Evolutionary conservation across 352 stramenopile genomes (phyloP), one percentile per base, ranked within the genome.

Genomic region (Phytophthora pistaciae): DNA sequence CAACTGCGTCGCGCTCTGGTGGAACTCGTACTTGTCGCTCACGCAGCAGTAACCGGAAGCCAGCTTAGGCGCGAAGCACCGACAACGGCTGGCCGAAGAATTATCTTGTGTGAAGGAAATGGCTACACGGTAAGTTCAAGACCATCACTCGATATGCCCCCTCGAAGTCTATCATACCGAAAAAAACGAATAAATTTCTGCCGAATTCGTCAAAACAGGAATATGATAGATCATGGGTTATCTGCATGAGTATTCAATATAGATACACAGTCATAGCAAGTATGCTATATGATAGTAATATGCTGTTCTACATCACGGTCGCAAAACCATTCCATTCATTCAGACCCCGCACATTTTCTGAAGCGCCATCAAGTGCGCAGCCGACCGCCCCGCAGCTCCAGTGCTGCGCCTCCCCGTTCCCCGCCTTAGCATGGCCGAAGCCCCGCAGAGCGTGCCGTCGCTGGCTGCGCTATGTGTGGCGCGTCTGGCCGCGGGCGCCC

Each of bases 11-110:
- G 84, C 84, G 29, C 82, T 94, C 29, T 92, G 84, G 86, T 94
- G 86, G 86, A 94, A 91, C 63, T 79, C 83, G 72, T 94, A 94
- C 72, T 70, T 94, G 58, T 92, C 84, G 36, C 83, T 94, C 70
- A 72, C 79, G 36, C 84, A 92, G 66, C 68, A 71, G 53, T 88
- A 72, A 70, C 55, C 38, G 65, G 20, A 14, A 70, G 54, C n/a
- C 52, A 27, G 63, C 48, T 16, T 16, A 48, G 40, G 46, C 25
- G 23, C 49, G 52, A 57, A 40, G 58, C 38, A 71, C 36, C 36
- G 36, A 18, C 14, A 16, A 33, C 11, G 36, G 36, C 23, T 60
- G 48, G n/a, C 31, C 5, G 53, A 40, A 36, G 69, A 77, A 77
- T 60, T 62, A 73, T 77, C 69, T 77, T 77, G 69, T 77, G 69